These are phyloP conservation scores for Albifimbria verrucaria DNA, from an alignment of 2,329 filamentous ascomycete species.

Conservation along the genomic window DNA sequence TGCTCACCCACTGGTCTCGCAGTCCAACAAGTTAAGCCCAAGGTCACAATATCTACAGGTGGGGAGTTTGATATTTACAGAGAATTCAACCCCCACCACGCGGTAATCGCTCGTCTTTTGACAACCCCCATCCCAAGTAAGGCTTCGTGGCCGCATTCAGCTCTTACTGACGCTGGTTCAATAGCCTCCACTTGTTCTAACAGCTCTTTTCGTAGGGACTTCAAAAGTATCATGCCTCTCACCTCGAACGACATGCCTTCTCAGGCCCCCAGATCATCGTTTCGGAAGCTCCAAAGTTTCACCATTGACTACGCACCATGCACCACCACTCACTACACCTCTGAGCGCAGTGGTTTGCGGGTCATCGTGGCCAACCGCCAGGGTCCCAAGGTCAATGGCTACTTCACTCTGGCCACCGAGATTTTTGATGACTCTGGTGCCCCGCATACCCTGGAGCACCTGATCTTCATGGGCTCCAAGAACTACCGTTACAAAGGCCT, in stretches of 20 bases:
- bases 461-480: slow-evolving; percentile 87
- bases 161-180: no score
- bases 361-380: slow-evolving; percentile 88
- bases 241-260: slow-evolving; percentile 46
- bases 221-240: not conserved
- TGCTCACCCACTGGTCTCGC: no score
- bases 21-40: no score
- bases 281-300: slow-evolving; percentile 83
- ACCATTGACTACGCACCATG: slow-evolving; percentile 86
- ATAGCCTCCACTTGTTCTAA: no score
- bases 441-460: slow-evolving; percentile 79
- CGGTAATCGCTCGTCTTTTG: no score
- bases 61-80: no score
- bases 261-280: slow-evolving; percentile 52
- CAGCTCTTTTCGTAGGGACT: not conserved
- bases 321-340: slow-evolving; percentile 92
- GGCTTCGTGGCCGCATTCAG: no score
- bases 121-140: no score
- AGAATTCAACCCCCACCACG: no score
- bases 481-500: slow-evolving; percentile 94
- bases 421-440: slow-evolving; percentile 97
- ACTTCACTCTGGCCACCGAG: slow-evolving; percentile 93
- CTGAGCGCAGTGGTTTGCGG: slow-evolving; percentile 88
- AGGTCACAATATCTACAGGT: no score
- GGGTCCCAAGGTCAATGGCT: slow-evolving; percentile 92